Conservation (phyloP, 176 grass and related monocot species). For the Cymbopogon citratus region DNA sequence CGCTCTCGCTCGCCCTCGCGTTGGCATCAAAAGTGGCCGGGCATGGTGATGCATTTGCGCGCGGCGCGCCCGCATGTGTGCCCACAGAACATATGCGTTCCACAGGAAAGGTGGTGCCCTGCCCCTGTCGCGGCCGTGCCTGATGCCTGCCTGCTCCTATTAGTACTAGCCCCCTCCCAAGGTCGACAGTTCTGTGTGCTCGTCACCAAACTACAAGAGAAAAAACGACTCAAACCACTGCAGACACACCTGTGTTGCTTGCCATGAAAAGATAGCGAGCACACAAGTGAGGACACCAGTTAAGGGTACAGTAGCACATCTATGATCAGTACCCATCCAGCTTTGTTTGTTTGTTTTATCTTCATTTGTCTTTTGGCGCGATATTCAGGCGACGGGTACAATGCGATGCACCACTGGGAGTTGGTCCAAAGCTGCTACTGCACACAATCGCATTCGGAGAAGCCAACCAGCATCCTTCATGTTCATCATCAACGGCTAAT, state of each 20-base stretch:
- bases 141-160: not conserved
- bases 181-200: not conserved
- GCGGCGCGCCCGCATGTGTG: not conserved
- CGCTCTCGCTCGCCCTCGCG: not conserved
- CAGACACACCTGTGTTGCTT: not conserved
- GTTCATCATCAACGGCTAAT: not conserved
- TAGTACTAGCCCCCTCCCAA: too few relatives aligned
- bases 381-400: not conserved
- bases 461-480: not conserved
- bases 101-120: not conserved
- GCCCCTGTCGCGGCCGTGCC: conserved; percentile 6
- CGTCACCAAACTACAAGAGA: not conserved
- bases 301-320: not conserved
- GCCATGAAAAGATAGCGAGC: not conserved
- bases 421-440: not conserved
- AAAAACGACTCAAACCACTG: not conserved
- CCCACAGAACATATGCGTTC: not conserved
- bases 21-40: conserved; percentile 4
- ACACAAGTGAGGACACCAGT: not conserved
- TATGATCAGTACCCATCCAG: not conserved
- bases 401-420: not conserved
- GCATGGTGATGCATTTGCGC: not conserved
- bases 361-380: not conserved
- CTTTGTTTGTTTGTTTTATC: not conserved
- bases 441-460: too few relatives aligned